These are phyloP conservation scores for Lepidium didymum DNA, from an alignment of 345 rosid species.

Conservation along the genomic window DNA sequence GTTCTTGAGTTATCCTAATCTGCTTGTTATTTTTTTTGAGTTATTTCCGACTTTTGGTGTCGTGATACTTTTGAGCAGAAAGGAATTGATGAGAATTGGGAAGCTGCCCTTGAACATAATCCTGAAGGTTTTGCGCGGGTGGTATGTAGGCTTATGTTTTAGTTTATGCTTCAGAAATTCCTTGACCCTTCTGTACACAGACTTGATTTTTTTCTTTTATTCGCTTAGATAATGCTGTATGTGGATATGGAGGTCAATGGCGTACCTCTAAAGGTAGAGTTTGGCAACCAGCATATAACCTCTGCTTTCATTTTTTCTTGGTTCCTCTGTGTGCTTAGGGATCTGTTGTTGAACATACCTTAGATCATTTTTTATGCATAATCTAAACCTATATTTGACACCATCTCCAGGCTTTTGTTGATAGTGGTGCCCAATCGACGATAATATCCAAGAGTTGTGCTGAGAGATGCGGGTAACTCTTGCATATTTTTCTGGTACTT, in stretches of 20 bases:
- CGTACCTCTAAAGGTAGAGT: slow-evolving; percentile 75
- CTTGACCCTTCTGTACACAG: slow-evolving; percentile 47
- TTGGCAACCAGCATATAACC: neutral
- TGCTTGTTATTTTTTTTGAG: neutral
- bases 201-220: slow-evolving; percentile 5
- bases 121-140: slow-evolving; percentile 99
- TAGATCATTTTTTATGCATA: neutral
- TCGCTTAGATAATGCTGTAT: slow-evolving; percentile 77
- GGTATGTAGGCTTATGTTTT: slow-evolving; percentile 49
- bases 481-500: neutral
- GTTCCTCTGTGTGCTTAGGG: neutral
- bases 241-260: slow-evolving; percentile 99
- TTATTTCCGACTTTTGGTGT: neutral
- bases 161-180: slow-evolving; percentile 18
- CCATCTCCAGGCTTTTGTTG: slow-evolving; percentile 82
- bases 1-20: neutral
- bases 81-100: slow-evolving; percentile 99
- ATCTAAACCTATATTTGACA: neutral
- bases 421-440: slow-evolving; percentile 98
- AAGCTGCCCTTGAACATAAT: slow-evolving; percentile 92
- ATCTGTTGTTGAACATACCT: neutral
- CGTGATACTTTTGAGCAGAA: slow-evolving; percentile 45
- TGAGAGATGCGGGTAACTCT: slow-evolving; percentile 81
- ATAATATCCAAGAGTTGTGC: slow-evolving; percentile 98
- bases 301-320: neutral